Evolutionary conservation across 2,329 filamentous ascomycete genomes (phyloP).

Genomic region (Botrytis fragariae): DNA sequence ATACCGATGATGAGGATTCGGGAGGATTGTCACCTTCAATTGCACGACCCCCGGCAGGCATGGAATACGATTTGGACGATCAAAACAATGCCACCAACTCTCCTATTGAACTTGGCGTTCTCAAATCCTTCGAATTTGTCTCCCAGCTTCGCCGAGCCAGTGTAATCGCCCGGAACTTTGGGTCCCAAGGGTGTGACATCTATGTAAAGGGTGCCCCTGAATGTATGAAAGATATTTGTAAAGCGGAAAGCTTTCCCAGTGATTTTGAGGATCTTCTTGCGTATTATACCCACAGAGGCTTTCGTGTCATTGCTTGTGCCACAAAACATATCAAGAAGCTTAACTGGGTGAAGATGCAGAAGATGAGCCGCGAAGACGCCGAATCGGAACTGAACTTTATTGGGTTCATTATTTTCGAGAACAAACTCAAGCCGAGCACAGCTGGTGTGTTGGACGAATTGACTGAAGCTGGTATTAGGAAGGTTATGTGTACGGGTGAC

Average conservation of each 20-base stretch:
- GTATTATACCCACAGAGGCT: slow-evolving; percentile 93
- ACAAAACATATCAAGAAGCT: slow-evolving; percentile 84
- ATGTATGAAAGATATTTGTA: slow-evolving; percentile 92
- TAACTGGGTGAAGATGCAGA: slow-evolving; percentile 91
- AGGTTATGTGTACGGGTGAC: slow-evolving; percentile 96
- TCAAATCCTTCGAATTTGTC: slow-evolving; percentile 92
- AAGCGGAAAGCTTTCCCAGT: slow-evolving; percentile 74
- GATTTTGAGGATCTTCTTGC: slow-evolving; percentile 89
- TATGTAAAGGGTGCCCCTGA: slow-evolving; percentile 97
- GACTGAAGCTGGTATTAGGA: slow-evolving; percentile 76
- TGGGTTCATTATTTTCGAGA: slow-evolving; percentile 98
- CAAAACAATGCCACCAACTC: slow-evolving; percentile 39
- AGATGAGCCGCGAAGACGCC: slow-evolving; percentile 83
- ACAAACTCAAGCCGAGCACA: slow-evolving; percentile 91
- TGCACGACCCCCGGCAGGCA: slow-evolving; percentile 70
- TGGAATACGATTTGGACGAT: slow-evolving; percentile 57
- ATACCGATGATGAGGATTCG: slow-evolving; percentile 70
- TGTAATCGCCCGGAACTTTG: slow-evolving; percentile 86
- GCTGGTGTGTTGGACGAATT: slow-evolving; percentile 79
- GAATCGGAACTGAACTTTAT: slow-evolving; percentile 83
- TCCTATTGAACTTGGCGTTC: slow-evolving; percentile 80
- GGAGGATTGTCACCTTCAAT: slow-evolving; percentile 80
- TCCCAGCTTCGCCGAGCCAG: slow-evolving; percentile 89
- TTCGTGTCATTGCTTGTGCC: slow-evolving; percentile 93
- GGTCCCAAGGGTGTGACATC: slow-evolving; percentile 77